Evolutionary conservation across 805 yeast species (phyloP).

Genomic region (Candida hungchunana): DNA sequence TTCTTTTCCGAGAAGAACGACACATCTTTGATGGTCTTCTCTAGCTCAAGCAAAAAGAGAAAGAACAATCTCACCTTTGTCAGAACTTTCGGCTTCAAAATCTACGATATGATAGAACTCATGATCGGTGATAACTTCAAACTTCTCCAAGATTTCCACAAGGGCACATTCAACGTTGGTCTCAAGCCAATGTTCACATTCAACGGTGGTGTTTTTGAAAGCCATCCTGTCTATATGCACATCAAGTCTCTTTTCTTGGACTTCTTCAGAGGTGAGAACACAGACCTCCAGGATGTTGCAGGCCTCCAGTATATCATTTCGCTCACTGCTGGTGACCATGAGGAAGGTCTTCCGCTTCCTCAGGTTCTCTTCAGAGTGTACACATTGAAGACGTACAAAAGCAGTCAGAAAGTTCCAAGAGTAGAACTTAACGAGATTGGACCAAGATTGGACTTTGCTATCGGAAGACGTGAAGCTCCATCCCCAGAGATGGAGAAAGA

Average conservation of each 20-base stretch:
- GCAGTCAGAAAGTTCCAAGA: slow-evolving; percentile 88
- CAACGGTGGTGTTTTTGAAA: slow-evolving; percentile 88
- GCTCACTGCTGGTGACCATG: slow-evolving; percentile 70
- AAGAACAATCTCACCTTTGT: slow-evolving; percentile 86
- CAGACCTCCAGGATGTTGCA: slow-evolving; percentile 85
- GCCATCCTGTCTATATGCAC: slow-evolving; percentile 81
- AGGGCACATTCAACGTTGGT: slow-evolving; percentile 78
- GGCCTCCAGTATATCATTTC: slow-evolving; percentile 91
- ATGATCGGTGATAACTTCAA: slow-evolving; percentile 65
- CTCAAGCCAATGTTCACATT: slow-evolving; percentile 91
- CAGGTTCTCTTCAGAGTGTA: slow-evolving; percentile 87
- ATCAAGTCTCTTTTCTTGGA: slow-evolving; percentile 86
- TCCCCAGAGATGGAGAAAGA: slow-evolving; percentile 88
- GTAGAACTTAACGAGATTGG: slow-evolving; percentile 94
- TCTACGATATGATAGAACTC: slow-evolving; percentile 93
- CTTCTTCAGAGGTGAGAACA: slow-evolving; percentile 81
- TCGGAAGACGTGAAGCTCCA: slow-evolving; percentile 82
- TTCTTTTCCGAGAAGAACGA: slow-evolving; percentile 96
- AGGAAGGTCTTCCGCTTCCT: slow-evolving; percentile 68
- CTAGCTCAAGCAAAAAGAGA: slow-evolving; percentile 83
- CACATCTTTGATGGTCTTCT: slow-evolving; percentile 73
- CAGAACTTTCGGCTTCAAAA: slow-evolving; percentile 84
- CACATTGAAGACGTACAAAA: slow-evolving; percentile 71
- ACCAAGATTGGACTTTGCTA: slow-evolving; percentile 87
- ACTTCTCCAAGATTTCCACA: slow-evolving; percentile 74